Base-by-base conservation (phyloP, 192 early-diverging fungal species). In the Rhizoclosmatium globosum region DNA sequence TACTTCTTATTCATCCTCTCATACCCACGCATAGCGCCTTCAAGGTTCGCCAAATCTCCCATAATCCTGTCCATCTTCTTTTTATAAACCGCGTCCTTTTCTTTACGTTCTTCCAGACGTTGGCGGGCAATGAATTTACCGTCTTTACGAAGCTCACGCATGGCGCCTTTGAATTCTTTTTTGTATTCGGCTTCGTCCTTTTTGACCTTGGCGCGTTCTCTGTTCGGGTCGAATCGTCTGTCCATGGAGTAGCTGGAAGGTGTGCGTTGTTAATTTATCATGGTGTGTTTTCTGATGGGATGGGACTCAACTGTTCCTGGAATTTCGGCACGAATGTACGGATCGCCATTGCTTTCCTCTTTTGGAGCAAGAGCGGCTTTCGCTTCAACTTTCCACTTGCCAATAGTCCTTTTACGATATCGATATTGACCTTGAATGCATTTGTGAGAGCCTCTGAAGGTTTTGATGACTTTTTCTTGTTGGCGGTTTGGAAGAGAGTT, bases 61-160 rank as follows among this genome's bases (percentile, higher is more conserved):
- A 95, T 93, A 65, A 96, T 93, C 70, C 89, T 87, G 84, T 95
- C 94, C 89, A 99, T 95, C 91, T 93, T 96, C 74, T 92, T 90
- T 70, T 92, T 92, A 81, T 99, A 99, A 39, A 81, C 83, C 4
- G 44, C 80, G 81, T 98, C 97, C 89, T 94, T 94, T 74, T 94
- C 91, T 70, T 90, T 91, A 71, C 85, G 86, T 66, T 89, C 87
- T 69, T 82, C 82, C 38, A 95, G 74, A 62, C 91, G 85, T 84
- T 94, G 90, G 21, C 90, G 84, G 17, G 94, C 92, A 45, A 99
- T 81, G 71, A 98, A 99, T 83, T 91, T 88, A 45, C 92, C 91
- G 82, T 99, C 98, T 82, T 97, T 95, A 45, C 97, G 93, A 76
- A 99, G 83, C 84, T 99, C 98, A 38, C 98, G 92, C 58, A 96